Base-by-base conservation (phyloP, 1,284 basidiomycete species). In the Schizophyllum commune region DNA sequence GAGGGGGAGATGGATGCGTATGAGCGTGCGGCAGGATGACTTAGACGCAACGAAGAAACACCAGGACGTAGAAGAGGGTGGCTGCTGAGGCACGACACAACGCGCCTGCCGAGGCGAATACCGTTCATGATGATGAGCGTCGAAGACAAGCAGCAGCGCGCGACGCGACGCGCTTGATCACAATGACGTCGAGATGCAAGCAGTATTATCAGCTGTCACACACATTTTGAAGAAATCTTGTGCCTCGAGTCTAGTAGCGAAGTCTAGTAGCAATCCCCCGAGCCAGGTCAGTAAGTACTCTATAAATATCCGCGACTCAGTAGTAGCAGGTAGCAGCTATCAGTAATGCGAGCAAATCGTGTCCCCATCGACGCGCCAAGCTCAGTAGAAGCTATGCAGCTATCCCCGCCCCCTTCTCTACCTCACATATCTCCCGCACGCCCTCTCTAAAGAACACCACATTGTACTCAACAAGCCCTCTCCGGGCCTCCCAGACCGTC, bases 401-500 rank as follows among this genome's bases (percentile, higher is more conserved):
- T 47, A 47, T 47, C 66, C 81, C 75, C 57, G 78, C 78, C 64
- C 89, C 86, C 65, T 77, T 79, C 69, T 91, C 89, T 9, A 88
- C 84, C 61, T 84, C 80, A 66, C 83, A 86, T 54, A 91, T 90
- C 73, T 91, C 89, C 72, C 87, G 84, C 61, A 88, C 82, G 1
- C 89, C 89, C 70, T 91, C 86, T 63, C 89, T 75, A 72, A 98
- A 89, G 73, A 91, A 93, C 20, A 94, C 89, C 5, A 98, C 87
- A 68, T 98, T 98, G 74, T 93, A 96, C 72, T 98, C 95, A 54
- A 98, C 83, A 64, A 96, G 78, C 17, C 92, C 93, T 21, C 91
- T 79, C 63, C 89, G 81, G 60, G 83, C 81, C 60, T 93, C 88
- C 70, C 88, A 94, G 17, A 92, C 86, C 53, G 84, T 20, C 53